Conservation (phyloP, 2,329 filamentous ascomycete genomes). For the Arachnopeziza araneosa region DNA sequence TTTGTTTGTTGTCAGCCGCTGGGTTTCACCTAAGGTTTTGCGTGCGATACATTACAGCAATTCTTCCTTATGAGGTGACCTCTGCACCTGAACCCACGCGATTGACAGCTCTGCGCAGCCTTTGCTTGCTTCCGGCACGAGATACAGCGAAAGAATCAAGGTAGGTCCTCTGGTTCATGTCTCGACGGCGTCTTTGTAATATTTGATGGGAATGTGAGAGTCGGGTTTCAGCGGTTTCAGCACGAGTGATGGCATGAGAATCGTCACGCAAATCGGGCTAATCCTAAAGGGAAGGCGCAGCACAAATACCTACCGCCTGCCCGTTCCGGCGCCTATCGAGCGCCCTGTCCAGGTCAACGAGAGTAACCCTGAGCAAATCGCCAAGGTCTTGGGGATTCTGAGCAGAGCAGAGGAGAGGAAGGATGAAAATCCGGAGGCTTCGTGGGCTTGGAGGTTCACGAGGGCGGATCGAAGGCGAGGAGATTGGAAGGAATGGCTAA, state of each 20-base stretch:
- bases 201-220: background rate
- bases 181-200: background rate
- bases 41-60: too few relatives aligned
- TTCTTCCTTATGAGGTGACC: too few relatives aligned
- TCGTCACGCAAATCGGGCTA: background rate
- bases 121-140: background rate
- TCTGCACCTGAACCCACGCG: background rate
- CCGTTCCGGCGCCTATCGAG: background rate
- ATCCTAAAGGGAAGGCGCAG: background rate
- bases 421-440: background rate
- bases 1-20: background rate
- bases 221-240: background rate
- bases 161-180: background rate
- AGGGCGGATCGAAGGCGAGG: too few relatives aligned
- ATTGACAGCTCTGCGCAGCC: background rate
- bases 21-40: too few relatives aligned
- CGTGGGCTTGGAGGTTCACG: too few relatives aligned
- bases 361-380: background rate
- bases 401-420: background rate
- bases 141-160: background rate
- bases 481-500: too few relatives aligned
- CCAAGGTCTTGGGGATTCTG: background rate
- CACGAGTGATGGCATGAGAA: background rate
- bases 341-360: background rate
- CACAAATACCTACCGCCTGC: background rate